A percentile compares a stretch with the other conserved stretches of the same genome.
These are phyloP conservation scores for Moringa oleifera DNA, from an alignment of 345 rosid species.

Conservation along the genomic window DNA sequence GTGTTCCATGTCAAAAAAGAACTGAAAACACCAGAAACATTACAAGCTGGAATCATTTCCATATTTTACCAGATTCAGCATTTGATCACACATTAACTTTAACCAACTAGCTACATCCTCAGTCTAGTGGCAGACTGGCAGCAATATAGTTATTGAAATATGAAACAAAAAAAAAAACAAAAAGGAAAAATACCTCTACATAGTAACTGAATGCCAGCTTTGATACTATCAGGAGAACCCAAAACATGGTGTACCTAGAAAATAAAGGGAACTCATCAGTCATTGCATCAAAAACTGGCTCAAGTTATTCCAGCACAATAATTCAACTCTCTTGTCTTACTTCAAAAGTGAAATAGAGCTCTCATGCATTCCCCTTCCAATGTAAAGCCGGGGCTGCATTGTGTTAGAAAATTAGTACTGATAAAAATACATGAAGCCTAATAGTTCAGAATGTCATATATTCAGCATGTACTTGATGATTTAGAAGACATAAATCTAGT, in stretches of 20 bases:
- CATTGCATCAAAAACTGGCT: background rate
- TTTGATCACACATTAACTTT: background rate
- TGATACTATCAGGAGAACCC: constrained; percentile 45
- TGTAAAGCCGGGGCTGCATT: constrained; percentile 48
- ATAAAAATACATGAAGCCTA: background rate
- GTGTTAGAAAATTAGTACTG: background rate
- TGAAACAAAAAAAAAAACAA: no score
- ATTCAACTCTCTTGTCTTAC: constrained; percentile 25
- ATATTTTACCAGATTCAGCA: no score
- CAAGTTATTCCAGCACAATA: background rate
- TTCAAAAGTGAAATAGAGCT: constrained; percentile 40
- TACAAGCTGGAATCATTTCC: background rate
- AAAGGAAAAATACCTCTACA: constrained; percentile 50
- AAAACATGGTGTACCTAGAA: constrained; percentile 55
- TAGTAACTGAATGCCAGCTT: constrained; percentile 56
- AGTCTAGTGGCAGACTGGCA: background rate
- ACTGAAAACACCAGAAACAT: background rate
- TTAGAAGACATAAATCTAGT: no score
- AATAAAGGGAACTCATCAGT: constrained; percentile 10
- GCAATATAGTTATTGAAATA: background rate
- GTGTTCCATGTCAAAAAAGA: no score
- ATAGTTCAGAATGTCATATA: background rate
- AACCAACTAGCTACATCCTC: background rate
- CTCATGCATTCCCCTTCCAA: constrained; percentile 68
- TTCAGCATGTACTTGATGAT: background rate